phyloP scores from a whole-genome alignment of 371 early-diverging fungal genomes.

The Mortierella sp. region DNA sequence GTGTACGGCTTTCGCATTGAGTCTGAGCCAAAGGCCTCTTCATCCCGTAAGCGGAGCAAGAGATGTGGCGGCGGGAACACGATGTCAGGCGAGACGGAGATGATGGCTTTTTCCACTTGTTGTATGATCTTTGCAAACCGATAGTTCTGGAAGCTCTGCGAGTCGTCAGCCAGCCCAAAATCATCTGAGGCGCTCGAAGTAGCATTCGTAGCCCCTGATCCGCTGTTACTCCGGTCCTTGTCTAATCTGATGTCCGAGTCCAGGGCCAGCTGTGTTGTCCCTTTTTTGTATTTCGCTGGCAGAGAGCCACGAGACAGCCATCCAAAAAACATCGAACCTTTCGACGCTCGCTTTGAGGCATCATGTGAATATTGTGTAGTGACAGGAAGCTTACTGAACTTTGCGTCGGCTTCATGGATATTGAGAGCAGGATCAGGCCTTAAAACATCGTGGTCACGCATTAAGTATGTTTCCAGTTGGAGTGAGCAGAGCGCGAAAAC shows the following conservation, averaged over 20 bases:
- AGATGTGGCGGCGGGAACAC: constrained; percentile 69
- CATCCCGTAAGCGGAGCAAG: constrained; percentile 64
- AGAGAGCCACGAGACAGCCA: constrained; percentile 44
- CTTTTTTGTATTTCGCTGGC: constrained; percentile 52
- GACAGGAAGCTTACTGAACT: constrained; percentile 13
- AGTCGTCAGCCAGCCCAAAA: constrained; percentile 26
- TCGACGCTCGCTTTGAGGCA: constrained; percentile 39
- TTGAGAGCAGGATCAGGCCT: constrained; percentile 47
- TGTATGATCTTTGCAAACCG: constrained; percentile 60
- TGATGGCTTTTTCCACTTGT: constrained; percentile 64
- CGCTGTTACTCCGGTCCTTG: background rate
- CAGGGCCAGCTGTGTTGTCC: constrained; percentile 44
- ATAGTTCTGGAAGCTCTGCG: constrained; percentile 36
- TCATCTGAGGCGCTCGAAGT: constrained; percentile 17
- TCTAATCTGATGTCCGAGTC: background rate
- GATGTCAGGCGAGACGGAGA: constrained; percentile 73
- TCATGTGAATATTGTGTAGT: constrained; percentile 23
- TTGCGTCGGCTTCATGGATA: constrained; percentile 36
- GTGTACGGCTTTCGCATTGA: constrained; percentile 47
- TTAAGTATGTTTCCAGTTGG: constrained; percentile 62
- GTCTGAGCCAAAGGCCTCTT: constrained; percentile 60
- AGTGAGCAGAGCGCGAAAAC: constrained; percentile 67
- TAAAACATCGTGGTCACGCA: constrained; percentile 61
- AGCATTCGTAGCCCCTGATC: background rate
- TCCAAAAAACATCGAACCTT: constrained; percentile 42